Evolutionary conservation across 345 rosid genomes (phyloP).

Genomic region (Ceriops zippeliana): DNA sequence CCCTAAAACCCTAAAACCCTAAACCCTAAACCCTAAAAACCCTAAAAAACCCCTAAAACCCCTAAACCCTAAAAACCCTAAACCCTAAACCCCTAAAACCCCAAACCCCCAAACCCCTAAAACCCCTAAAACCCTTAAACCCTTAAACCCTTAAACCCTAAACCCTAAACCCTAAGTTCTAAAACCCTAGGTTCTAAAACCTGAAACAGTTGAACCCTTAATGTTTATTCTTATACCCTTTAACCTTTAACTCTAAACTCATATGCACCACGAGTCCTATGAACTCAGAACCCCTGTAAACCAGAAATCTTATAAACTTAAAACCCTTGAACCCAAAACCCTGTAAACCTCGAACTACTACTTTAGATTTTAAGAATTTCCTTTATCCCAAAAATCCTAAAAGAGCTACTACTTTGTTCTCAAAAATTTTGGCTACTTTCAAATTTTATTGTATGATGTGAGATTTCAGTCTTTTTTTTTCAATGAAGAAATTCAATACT

Average conservation of each 20-base stretch:
- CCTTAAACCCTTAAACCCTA: constrained; percentile 22
- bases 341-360: background rate
- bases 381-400: too few relatives aligned
- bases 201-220: background rate
- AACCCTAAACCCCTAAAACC: constrained; percentile 14
- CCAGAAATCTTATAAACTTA: too few relatives aligned
- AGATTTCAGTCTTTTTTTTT: too few relatives aligned
- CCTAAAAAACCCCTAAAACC: too few relatives aligned
- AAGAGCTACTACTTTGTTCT: too few relatives aligned
- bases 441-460: too few relatives aligned
- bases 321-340: constrained; percentile 22
- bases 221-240: too few relatives aligned
- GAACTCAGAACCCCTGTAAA: constrained; percentile 12
- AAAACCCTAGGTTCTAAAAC: constrained; percentile 7
- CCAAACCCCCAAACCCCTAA: constrained; percentile 20
- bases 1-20: constrained; percentile 13
- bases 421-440: too few relatives aligned
- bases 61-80: constrained; percentile 16
- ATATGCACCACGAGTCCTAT: too few relatives aligned
- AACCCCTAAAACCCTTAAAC: constrained; percentile 27
- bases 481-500: too few relatives aligned
- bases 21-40: constrained; percentile 9
- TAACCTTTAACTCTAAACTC: too few relatives aligned
- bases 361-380: too few relatives aligned
- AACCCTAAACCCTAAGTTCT: constrained; percentile 19